Evolutionary conservation across 2,329 filamentous ascomycete genomes (phyloP), one percentile per base, ranked within the genome.

Genomic region (Diaporthe sp.): DNA sequence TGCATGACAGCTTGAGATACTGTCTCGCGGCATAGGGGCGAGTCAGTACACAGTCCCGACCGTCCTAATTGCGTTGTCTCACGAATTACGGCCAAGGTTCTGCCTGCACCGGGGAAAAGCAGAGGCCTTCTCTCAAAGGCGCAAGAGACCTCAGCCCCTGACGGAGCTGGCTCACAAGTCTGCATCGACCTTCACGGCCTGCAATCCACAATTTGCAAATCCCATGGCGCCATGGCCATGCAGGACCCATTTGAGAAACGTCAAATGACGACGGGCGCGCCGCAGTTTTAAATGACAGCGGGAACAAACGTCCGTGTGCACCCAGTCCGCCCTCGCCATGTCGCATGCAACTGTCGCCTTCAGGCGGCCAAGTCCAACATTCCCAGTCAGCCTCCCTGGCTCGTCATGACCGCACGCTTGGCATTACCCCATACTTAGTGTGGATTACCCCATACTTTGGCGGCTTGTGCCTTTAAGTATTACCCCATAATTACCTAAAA

Each of bases 401-500:
- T 27, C 44, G 47, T 68, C 47, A 53, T 53, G 63, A 32, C 13
- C 32, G 22, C 7, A n/a, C 47, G 10, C 63, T 68, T 68, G 63
- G 63, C 63, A 68, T 68, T 68, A 68, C 63, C 63, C 63, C 63
- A 68, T 68, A 39, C 44, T 25, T 39, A 39, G 63, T 68, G 63
- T 32, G 47, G 39, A 68, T 68, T 53, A 68, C 63, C 63, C 63
- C 63, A 68, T 68, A 68, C 63, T 68, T 68, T 53, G 63, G 51
- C 47, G 63, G 32, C 47, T 53, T 35, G 27, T 53, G 47, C 44
- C n/a, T 47, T n/a, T 13, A 53, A 68, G 63, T 68, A 68, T 68
- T 68, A 68, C 63, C 63, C 63, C 63, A 68, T 68, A 68, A 68
- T 68, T 68, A 68, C 63, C 30, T 68, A 68, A 68, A 68, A 53